Base-by-base conservation (phyloP, 2,329 filamentous ascomycete species). In the Microcyclospora pomicola region DNA sequence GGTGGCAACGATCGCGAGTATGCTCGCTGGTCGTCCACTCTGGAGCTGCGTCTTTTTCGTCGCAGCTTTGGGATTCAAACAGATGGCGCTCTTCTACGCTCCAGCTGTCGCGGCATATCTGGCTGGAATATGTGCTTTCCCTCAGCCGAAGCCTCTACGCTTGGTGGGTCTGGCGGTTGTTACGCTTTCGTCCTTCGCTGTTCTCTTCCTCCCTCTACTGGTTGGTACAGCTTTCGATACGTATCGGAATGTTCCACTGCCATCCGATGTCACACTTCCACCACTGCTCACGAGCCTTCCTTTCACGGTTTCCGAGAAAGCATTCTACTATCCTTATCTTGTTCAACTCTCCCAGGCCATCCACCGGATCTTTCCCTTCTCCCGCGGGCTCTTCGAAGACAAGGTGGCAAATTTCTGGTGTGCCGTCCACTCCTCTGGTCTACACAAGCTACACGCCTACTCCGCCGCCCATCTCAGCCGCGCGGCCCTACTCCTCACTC, bases 321-420 rank as follows among this genome's bases (percentile, higher is more conserved):
- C 82, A 2, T 69, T 73, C 55, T 78, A 84, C 52, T 91, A 84
- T 53, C 79, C 84, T 1, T 59, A 83, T 10, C 54, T 87, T 4
- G 75, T 91, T 53, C 86, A 94, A 58, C 52, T 92, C 28, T 68
- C 79, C 0, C 92, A 98, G 60, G 74, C 86, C 50, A 63, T 95
- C 9, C 84, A 95, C 58, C 80, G 91, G n/a, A 73, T 96, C 40
- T 96, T 98, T 52, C 91, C 92, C 1, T 95, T 98, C 55, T 77
- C 87, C 1, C 77, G 91, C n/a, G 91, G 91, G 3, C 66, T 98
- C 6, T 98, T 96, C 53, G 92, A 98, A 63, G 91, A 96, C 66
- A 98, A 98, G 62, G 92, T 98, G 14, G 91, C 91, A 53, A 98
- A 98, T 57, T 81, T 95, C 53, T 98, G 91, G 91, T 98, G 91